phyloP scores from a whole-genome alignment of 768 basidiomycete genomes.

The Wakefieldia striispora region DNA sequence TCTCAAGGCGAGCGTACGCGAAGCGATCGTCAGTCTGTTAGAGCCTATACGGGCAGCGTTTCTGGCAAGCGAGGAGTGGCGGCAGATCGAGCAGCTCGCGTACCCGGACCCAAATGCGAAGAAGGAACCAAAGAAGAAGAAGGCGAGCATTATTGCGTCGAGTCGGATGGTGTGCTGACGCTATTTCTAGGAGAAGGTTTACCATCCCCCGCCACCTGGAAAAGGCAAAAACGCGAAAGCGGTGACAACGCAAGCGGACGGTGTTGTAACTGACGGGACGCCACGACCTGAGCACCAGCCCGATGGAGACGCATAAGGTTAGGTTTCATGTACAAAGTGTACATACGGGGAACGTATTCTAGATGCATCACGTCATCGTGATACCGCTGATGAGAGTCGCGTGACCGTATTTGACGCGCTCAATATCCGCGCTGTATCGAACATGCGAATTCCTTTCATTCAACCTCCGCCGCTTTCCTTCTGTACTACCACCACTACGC shows the following conservation, averaged over 20 bases:
- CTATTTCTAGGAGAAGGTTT: slow-evolving; percentile 63
- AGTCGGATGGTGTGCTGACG: not conserved
- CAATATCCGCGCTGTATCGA: not conserved
- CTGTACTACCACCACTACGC: not conserved
- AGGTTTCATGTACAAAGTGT: too few species aligned
- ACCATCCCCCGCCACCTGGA: slow-evolving; percentile 80
- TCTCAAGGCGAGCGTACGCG: slow-evolving; percentile 75
- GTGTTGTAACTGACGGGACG: not conserved
- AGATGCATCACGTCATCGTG: too few species aligned
- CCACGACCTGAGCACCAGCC: not conserved
- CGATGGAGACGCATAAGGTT: slow-evolving; percentile 4
- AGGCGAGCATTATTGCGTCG: slow-evolving; percentile 24
- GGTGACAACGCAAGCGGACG: slow-evolving; percentile 6
- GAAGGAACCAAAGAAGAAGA: slow-evolving; percentile 63
- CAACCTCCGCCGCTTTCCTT: not conserved
- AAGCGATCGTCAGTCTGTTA: slow-evolving; percentile 70
- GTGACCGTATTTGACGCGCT: slow-evolving; percentile 1
- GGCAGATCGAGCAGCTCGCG: slow-evolving; percentile 69
- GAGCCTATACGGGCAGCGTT: slow-evolving; percentile 81
- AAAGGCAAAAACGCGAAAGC: slow-evolving; percentile 56
- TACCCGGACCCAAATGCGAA: slow-evolving; percentile 79
- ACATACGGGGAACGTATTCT: not conserved
- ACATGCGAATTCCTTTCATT: not conserved
- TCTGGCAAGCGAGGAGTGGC: slow-evolving; percentile 76
- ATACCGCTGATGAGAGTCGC: not conserved